Base-by-base conservation (phyloP, 768 basidiomycete species). In the Suillus lakei region DNA sequence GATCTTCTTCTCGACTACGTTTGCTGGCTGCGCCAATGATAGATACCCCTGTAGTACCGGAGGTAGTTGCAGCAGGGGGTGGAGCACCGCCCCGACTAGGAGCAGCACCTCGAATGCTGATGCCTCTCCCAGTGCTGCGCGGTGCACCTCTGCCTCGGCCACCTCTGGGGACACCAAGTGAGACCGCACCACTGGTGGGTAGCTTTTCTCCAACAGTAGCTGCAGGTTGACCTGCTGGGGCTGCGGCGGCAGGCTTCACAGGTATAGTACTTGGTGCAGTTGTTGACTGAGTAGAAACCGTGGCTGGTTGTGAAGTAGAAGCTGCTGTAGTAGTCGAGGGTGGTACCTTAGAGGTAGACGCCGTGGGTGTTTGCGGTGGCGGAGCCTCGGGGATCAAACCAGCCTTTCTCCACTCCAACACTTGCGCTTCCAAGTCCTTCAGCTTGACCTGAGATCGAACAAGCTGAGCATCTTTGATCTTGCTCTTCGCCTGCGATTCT, bases 391-490 rank as follows among this genome's bases (percentile, higher is more conserved):
- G 84, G 48, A 87, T 48, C 3, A 83, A 51, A 3, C 88, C 87
- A 1, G 79, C 76, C 55, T 83, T 83, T 68, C 82, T 82, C 84
- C 84, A 86, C 65, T 84, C 85, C 48, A 84, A 74, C 41, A 91
- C 84, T 64, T 88, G 85, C 13, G 82, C 81, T 70, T 93, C 91
- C 41, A 92, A 79, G 8, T 90, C 88, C 77, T 91, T 93, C 59
- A 92, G 78, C 64, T 82, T 84, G 64, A 77, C 79, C 71, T 91
- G 86, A 12, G 85, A 80, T 60, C 81, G 84, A 36, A 87, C 81
- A n/a, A 93, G 78, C 68, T 90, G 90, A 2, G 80, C 78, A 68
- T 94, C 92, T 77, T 92, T 93, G 50, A 93, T 68, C 73, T 89
- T 91, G 39, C 78, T 73, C 77, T 90, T 91, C 28, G 86, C 80